Percentiles rank a stretch among this genome's conserved stretches.
Evolutionary conservation across 495 filamentous ascomycete genomes (phyloP).

Genomic region (Hapsidospora chrysogenum): DNA sequence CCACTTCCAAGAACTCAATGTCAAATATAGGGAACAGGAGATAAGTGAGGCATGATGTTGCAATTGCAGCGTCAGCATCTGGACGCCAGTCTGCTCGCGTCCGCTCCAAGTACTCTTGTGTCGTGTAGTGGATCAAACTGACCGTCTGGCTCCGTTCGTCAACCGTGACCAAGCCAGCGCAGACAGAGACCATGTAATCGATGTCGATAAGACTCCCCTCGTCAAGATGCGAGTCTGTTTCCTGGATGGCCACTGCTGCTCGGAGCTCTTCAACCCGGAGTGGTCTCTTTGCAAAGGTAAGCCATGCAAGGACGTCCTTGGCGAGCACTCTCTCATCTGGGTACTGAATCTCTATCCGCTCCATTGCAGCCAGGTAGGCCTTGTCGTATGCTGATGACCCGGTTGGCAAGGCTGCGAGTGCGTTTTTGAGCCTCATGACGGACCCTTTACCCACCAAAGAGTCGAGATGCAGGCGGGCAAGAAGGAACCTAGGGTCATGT

Average conservation of each 20-base stretch:
- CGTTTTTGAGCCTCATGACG: constrained; percentile 11
- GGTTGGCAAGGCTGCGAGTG: constrained; percentile 17
- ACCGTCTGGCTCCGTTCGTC: constrained; percentile 28
- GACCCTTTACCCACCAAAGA: constrained; percentile 20
- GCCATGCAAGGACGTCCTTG: constrained; percentile 24
- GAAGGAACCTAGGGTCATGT: constrained; percentile 26
- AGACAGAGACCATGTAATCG: constrained; percentile 26
- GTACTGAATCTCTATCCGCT: constrained; percentile 23
- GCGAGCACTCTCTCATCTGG: constrained; percentile 16
- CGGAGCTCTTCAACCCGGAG: constrained; percentile 26
- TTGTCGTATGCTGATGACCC: constrained; percentile 9
- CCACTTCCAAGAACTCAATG: background rate
- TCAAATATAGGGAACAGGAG: constrained; percentile 12
- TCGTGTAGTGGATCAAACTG: constrained; percentile 38
- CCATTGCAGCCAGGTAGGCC: constrained; percentile 26
- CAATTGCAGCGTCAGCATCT: constrained; percentile 16
- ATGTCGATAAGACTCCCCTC: constrained; percentile 17
- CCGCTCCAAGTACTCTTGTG: constrained; percentile 32
- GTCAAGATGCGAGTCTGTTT: constrained; percentile 14
- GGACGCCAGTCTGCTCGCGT: constrained; percentile 17
- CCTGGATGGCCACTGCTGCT: constrained; percentile 27
- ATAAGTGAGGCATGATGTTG: constrained; percentile 25
- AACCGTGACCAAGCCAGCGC: constrained; percentile 34
- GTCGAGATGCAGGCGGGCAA: constrained; percentile 33
- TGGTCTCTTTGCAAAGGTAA: constrained; percentile 20